Percentiles rank a stretch among this genome's conserved stretches.
phyloP scores from a whole-genome alignment of 495 filamentous ascomycete genomes.

The Penicillium crystallinum region DNA sequence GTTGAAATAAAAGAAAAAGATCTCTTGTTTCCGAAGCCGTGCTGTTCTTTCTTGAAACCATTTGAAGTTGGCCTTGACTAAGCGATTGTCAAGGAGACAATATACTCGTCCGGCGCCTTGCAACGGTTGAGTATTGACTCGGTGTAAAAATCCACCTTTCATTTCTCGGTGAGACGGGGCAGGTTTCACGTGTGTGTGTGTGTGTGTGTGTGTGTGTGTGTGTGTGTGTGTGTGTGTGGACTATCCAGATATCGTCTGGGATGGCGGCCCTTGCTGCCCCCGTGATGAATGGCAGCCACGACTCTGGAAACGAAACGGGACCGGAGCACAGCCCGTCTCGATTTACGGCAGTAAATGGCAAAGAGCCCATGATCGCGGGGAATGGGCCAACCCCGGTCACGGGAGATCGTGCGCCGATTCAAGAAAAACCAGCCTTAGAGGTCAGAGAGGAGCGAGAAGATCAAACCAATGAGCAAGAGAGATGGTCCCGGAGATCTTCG shows the following conservation, averaged over 20 bases:
- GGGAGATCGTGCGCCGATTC: neutral
- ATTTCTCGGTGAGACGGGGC: no score
- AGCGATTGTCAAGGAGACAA: no score
- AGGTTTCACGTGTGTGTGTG: no score
- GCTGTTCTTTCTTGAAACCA: neutral
- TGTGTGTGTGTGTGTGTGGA: no score
- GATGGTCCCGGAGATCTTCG: slow-evolving; percentile 23
- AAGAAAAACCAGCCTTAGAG: slow-evolving; percentile 2
- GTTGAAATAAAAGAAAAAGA: neutral
- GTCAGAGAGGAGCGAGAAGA: slow-evolving; percentile 1
- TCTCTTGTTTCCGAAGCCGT: neutral
- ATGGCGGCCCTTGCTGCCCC: slow-evolving; percentile 44
- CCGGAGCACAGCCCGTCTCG: slow-evolving; percentile 45
- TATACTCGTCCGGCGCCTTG: neutral
- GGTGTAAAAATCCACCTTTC: neutral
- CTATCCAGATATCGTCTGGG: neutral
- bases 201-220: no score
- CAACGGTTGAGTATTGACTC: neutral
- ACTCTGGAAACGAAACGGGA: slow-evolving; percentile 35
- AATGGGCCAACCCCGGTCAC: neutral
- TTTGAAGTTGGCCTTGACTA: no score
- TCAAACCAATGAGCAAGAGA: slow-evolving; percentile 18
- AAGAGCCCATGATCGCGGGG: slow-evolving; percentile 22
- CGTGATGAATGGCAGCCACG: slow-evolving; percentile 32
- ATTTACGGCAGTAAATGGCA: slow-evolving; percentile 53